These are phyloP conservation scores for Datisca glomerata DNA, from an alignment of 306 rosid genomes.

Conservation along the genomic window DNA sequence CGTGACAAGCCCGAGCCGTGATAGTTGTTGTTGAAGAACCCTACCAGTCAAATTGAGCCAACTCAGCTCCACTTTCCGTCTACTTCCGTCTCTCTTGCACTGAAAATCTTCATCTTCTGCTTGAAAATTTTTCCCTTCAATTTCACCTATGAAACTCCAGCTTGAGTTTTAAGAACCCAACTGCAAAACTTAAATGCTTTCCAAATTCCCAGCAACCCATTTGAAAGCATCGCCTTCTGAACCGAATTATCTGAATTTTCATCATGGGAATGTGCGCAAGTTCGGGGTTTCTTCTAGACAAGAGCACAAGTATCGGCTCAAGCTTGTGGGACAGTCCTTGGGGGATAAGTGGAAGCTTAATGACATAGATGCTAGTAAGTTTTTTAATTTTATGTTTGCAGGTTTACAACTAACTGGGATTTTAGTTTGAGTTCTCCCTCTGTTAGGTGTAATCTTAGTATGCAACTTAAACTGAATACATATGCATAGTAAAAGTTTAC, in stretches of 20 bases:
- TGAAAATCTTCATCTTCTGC: no score
- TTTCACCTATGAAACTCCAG: no score
- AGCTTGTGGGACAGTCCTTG: slow-evolving; percentile 35
- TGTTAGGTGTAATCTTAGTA: no score
- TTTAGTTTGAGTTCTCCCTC: not conserved
- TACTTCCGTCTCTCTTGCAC: no score
- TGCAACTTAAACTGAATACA: no score
- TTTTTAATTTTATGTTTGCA: not conserved
- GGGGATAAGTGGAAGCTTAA: slow-evolving; percentile 64
- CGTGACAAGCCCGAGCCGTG: no score
- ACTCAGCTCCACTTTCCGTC: no score
- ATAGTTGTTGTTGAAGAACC: no score
- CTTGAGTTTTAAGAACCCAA: not conserved
- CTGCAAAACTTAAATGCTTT: slow-evolving; percentile 25
- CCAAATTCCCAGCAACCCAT: slow-evolving; percentile 28
- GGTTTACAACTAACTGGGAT: not conserved
- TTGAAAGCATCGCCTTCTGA: slow-evolving; percentile 26
- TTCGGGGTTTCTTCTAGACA: slow-evolving; percentile 25
- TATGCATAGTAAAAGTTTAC: no score
- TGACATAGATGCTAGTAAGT: slow-evolving; percentile 49
- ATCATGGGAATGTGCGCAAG: slow-evolving; percentile 11
- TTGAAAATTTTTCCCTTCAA: no score
- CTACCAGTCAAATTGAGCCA: no score
- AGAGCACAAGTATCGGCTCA: slow-evolving; percentile 40
- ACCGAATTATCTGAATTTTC: slow-evolving; percentile 22